These are phyloP conservation scores for Teunomyces aglyptinius DNA, from an alignment of 805 yeast genomes.

Conservation along the genomic window DNA sequence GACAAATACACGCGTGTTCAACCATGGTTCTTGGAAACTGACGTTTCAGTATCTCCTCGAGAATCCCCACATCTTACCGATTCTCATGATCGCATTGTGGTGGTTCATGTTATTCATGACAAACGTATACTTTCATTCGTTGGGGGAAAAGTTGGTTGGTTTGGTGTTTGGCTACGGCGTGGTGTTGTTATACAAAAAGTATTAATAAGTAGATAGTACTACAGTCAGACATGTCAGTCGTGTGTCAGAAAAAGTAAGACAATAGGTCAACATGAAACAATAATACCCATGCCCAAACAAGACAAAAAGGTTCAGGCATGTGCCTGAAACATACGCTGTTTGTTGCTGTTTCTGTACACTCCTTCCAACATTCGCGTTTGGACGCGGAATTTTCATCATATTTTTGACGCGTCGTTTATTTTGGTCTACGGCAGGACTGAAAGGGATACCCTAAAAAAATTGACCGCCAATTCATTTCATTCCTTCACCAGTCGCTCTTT, in stretches of 20 bases:
- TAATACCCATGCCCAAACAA: no score
- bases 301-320: conserved; percentile 6
- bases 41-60: conserved; percentile 10
- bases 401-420: neutral
- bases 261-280: no score
- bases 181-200: conserved; percentile 41
- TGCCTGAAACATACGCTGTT: neutral
- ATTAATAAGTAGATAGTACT: neutral
- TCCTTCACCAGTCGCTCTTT: neutral
- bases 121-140: conserved; percentile 78
- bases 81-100: conserved; percentile 52
- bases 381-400: neutral
- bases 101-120: conserved; percentile 87
- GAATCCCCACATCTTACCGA: conserved; percentile 27
- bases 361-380: neutral
- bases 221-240: no score
- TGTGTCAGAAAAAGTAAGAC: no score
- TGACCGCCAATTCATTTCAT: neutral
- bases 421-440: neutral
- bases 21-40: neutral
- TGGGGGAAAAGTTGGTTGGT: conserved; percentile 73
- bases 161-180: conserved; percentile 57
- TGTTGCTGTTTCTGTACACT: neutral
- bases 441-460: neutral
- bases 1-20: neutral